Evolutionary conservation across 1,284 basidiomycete species (phyloP).

Genomic region (Trichosporon sp.): DNA sequence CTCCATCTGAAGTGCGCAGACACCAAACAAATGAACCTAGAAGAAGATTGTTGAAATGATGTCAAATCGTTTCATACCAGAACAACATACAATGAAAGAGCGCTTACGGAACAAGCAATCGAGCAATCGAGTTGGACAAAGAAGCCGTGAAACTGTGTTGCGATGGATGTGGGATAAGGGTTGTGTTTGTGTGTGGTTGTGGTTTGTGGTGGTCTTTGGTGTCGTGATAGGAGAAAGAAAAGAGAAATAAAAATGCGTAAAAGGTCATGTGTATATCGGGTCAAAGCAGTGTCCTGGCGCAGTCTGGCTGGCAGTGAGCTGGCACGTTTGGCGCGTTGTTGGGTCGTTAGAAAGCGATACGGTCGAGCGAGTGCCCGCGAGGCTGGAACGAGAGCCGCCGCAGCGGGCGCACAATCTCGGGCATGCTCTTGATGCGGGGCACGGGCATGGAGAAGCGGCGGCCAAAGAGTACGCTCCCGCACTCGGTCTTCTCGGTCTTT

Average conservation of each 20-base stretch:
- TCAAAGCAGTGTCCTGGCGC: background rate
- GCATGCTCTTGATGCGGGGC: constrained; percentile 13
- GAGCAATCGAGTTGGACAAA: too few species aligned
- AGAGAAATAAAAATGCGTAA: background rate
- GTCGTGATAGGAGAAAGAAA: too few species aligned
- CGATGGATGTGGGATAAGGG: too few species aligned
- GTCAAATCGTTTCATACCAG: constrained; percentile 16
- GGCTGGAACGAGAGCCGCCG: constrained; percentile 4
- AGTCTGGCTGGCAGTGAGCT: too few species aligned
- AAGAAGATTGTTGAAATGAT: background rate
- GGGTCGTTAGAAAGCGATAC: background rate
- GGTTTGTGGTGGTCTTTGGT: too few species aligned
- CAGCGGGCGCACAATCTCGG: constrained; percentile 19
- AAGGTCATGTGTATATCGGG: background rate
- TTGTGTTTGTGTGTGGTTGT: too few species aligned
- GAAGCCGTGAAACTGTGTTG: too few species aligned
- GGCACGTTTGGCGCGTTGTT: too few species aligned
- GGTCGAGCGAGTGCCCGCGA: constrained; percentile 7
- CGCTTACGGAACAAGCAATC: background rate
- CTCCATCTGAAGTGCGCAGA: background rate
- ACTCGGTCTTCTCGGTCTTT: background rate
- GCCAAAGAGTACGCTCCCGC: background rate
- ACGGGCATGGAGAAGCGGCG: constrained; percentile 14
- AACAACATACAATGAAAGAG: constrained; percentile 16
- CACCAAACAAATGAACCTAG: background rate